phyloP scores from a whole-genome alignment of 129 eudicot species.

The Lactuca sativa region DNA sequence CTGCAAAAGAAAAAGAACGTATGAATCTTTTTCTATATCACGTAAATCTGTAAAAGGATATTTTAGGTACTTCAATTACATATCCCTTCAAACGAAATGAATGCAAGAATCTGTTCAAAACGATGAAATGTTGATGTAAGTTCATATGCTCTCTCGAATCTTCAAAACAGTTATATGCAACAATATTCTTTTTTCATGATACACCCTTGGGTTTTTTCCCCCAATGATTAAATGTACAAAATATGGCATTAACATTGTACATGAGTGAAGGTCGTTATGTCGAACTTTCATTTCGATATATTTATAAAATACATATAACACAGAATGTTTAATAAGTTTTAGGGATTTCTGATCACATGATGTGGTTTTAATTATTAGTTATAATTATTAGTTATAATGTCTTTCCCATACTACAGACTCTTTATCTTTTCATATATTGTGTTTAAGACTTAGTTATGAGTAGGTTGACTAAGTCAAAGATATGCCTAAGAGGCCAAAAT shows the following conservation, averaged over 20 bases:
- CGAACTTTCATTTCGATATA: background rate
- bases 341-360: background rate
- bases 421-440: background rate
- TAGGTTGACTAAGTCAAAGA: constrained; percentile 20
- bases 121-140: background rate
- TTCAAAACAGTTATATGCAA: background rate
- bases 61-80: background rate
- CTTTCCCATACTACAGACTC: no score
- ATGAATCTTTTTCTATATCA: background rate
- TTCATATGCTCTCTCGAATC: background rate
- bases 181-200: background rate
- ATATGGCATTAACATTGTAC: no score
- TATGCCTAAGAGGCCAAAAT: constrained; percentile 4
- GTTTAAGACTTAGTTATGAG: constrained; percentile 5
- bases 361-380: no score
- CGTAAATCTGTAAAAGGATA: no score
- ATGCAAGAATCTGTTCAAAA: background rate
- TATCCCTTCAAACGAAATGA: background rate
- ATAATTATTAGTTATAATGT: no score
- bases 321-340: background rate
- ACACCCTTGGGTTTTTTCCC: background rate
- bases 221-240: no score
- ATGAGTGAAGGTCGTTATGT: background rate
- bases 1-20: background rate
- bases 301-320: no score